phyloP scores from a whole-genome alignment of 176 grass and related monocot genomes.

The Aechmea fasciata region DNA sequence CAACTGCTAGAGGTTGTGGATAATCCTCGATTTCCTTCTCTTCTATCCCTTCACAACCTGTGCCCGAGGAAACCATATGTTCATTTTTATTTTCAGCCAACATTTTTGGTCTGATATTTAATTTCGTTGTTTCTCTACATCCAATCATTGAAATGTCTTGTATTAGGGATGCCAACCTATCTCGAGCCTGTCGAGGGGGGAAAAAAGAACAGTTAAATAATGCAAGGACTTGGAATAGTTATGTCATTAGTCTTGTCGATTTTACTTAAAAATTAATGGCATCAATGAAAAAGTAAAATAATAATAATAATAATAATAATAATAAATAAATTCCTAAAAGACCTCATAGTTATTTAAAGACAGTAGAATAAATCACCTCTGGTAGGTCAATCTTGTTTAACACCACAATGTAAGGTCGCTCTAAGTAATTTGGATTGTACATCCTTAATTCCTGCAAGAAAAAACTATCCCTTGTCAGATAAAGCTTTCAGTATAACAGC shows the following conservation, averaged over 20 bases:
- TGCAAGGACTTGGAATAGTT: background rate
- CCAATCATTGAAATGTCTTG: slow-evolving; percentile 73
- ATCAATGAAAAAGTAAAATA: background rate
- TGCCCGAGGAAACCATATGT: slow-evolving; percentile 11
- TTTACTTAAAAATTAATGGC: background rate
- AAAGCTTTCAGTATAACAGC: background rate
- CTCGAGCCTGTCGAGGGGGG: slow-evolving; percentile 41
- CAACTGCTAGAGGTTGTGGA: slow-evolving; percentile 73
- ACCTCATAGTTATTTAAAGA: slow-evolving; percentile 8
- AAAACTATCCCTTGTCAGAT: background rate
- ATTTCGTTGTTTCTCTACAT: slow-evolving; percentile 30
- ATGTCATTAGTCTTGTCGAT: background rate
- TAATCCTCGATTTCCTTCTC: slow-evolving; percentile 78
- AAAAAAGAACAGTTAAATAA: background rate
- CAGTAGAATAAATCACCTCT: slow-evolving; percentile 38
- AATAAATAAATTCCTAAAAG: background rate
- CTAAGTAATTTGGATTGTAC: slow-evolving; percentile 91
- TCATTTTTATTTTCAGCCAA: slow-evolving; percentile 5
- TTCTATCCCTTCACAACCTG: slow-evolving; percentile 25
- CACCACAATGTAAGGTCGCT: slow-evolving; percentile 76
- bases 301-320: too few species aligned
- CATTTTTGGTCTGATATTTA: slow-evolving; percentile 24
- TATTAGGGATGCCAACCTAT: slow-evolving; percentile 49
- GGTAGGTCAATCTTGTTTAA: slow-evolving; percentile 96
- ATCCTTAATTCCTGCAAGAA: slow-evolving; percentile 86